phyloP scores from a whole-genome alignment of 2,329 filamentous ascomycete species.

The Pezicula neosporulosa region DNA sequence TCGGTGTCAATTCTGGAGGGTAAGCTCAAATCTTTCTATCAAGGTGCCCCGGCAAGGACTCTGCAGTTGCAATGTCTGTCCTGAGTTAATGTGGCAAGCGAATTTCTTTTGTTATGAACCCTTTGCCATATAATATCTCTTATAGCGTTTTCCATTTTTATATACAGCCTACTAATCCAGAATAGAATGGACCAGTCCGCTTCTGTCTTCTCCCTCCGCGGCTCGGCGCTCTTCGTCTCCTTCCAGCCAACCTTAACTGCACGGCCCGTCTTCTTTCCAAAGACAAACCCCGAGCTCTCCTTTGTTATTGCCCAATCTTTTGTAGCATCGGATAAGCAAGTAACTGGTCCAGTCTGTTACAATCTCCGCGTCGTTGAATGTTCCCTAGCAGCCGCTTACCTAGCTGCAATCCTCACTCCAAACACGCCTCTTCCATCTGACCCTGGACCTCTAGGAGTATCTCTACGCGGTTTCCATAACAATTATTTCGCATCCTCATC shows the following conservation, averaged over 20 bases:
- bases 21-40: constrained; percentile 36
- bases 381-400: constrained; percentile 75
- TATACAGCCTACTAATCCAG: constrained; percentile 18
- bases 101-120: too few relatives aligned
- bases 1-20: constrained; percentile 96
- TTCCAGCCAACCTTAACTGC: constrained; percentile 79
- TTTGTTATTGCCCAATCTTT: constrained; percentile 96
- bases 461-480: constrained; percentile 83
- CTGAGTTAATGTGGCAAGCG: neutral
- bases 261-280: constrained; percentile 76
- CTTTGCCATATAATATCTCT: too few relatives aligned
- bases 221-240: constrained; percentile 83
- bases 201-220: constrained; percentile 86
- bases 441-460: constrained; percentile 76
- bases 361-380: constrained; percentile 96
- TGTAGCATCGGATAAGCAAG: constrained; percentile 90
- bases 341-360: constrained; percentile 90
- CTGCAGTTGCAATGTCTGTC: neutral
- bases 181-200: constrained; percentile 93
- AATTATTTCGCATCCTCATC: constrained; percentile 57
- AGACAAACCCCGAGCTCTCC: constrained; percentile 75
- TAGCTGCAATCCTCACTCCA: constrained; percentile 54
- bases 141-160: too few relatives aligned
- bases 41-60: neutral
- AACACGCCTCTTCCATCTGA: constrained; percentile 68